A percentile compares a stretch with the other conserved stretches of the same genome.
Evolutionary conservation across 139 green algal species (phyloP).

Genomic region (Chlorella sorokiniana): DNA sequence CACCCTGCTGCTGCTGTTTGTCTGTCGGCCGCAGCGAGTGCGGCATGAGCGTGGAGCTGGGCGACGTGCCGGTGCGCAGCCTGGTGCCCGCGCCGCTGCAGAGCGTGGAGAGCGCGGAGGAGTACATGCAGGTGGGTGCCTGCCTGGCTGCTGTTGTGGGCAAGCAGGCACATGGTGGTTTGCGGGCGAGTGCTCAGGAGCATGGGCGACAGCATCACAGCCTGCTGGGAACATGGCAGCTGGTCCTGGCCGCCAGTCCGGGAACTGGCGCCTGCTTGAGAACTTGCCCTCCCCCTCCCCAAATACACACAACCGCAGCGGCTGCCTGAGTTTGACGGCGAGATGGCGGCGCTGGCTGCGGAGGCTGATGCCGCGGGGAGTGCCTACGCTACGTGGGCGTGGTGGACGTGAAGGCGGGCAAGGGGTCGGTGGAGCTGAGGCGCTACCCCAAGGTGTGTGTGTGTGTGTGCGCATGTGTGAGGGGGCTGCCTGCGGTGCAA

Average conservation of each 20-base stretch:
- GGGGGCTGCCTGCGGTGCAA: background rate
- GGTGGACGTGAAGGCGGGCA: conserved; percentile 79
- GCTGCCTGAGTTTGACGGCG: conserved; percentile 88
- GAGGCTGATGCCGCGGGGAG: conserved; percentile 83
- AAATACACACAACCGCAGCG: background rate
- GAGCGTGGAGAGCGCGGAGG: conserved; percentile 47
- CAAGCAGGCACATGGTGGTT: background rate
- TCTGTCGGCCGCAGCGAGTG: conserved; percentile 62
- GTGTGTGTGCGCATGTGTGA: background rate
- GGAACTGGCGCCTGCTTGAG: background rate
- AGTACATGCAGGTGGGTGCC: conserved; percentile 73
- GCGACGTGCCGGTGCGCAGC: conserved; percentile 84
- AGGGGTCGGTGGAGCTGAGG: conserved; percentile 86
- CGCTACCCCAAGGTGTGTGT: conserved; percentile 84
- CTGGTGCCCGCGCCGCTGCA: conserved; percentile 85
- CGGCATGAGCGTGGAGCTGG: conserved; percentile 87
- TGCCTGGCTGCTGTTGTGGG: background rate
- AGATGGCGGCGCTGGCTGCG: conserved; percentile 72
- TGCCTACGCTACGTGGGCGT: conserved; percentile 93
- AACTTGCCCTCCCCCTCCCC: background rate
- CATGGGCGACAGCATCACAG: too few species aligned
- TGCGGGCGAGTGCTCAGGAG: background rate
- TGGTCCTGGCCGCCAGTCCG: too few species aligned
- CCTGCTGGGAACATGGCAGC: too few species aligned
- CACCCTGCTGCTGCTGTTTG: background rate